Evolutionary conservation across 2,329 filamentous ascomycete species (phyloP).

Genomic region (Colletotrichum acutatum): DNA sequence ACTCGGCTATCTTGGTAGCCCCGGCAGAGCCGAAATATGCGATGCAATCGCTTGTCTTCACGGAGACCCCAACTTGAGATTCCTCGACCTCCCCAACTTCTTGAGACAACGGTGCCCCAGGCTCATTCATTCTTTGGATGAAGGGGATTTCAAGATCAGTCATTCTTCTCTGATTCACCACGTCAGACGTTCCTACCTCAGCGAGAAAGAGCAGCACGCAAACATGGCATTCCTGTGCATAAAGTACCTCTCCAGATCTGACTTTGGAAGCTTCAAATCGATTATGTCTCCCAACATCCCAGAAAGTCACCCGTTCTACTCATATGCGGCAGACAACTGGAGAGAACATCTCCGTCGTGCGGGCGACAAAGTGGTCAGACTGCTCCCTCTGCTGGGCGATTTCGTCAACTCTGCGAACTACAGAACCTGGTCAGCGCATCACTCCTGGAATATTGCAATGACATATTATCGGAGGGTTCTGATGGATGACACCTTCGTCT

Average conservation of each 20-base stretch:
- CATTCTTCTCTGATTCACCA: slow-evolving; percentile 26
- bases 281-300: not conserved
- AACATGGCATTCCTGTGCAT: slow-evolving; percentile 38
- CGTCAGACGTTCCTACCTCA: slow-evolving; percentile 26
- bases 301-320: slow-evolving; percentile 32
- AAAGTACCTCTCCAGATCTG: slow-evolving; percentile 34
- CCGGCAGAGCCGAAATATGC: not conserved
- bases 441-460: not conserved
- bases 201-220: slow-evolving; percentile 29
- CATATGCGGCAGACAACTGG: slow-evolving; percentile 36
- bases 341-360: slow-evolving; percentile 25
- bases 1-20: not conserved
- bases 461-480: not conserved
- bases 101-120: slow-evolving; percentile 27
- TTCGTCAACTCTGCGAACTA: slow-evolving; percentile 33
- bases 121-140: slow-evolving; percentile 24
- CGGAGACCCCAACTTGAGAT: not conserved
- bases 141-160: not conserved
- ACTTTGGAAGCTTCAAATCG: not conserved
- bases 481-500: not conserved
- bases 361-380: slow-evolving; percentile 12
- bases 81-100: slow-evolving; percentile 14
- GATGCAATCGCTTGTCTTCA: slow-evolving; percentile 26
- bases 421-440: slow-evolving; percentile 33
- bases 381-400: slow-evolving; percentile 24